Conservation (phyloP, 2,329 filamentous ascomycete species). For the Polytolypa hystricis region DNA sequence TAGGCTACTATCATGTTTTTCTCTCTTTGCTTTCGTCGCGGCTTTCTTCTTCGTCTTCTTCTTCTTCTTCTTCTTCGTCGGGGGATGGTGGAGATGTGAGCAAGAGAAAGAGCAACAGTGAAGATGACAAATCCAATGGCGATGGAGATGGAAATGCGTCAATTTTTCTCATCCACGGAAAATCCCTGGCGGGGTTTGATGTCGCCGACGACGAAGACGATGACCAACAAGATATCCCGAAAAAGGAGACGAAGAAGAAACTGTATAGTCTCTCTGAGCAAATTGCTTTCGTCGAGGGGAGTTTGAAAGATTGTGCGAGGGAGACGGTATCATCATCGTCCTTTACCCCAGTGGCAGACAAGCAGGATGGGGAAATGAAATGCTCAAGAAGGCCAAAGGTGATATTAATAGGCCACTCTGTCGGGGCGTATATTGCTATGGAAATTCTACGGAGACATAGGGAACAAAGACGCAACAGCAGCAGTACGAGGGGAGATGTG, state of each 20-base stretch:
- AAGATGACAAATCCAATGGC: not conserved
- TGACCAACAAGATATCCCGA: not conserved
- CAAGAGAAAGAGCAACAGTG: conserved; percentile 1
- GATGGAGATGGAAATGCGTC: not conserved
- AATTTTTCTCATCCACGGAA: conserved; percentile 21
- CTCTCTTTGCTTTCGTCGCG: conserved; percentile 25
- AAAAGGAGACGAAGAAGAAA: not conserved
- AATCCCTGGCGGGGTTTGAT: conserved; percentile 27
- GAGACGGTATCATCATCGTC: conserved; percentile 6
- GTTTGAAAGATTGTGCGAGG: conserved; percentile 31
- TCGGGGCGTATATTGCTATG: conserved; percentile 60
- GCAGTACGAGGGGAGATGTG: conserved; percentile 4
- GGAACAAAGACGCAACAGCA: conserved; percentile 18
- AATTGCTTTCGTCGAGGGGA: conserved; percentile 37
- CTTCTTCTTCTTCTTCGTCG: not conserved
- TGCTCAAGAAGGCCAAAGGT: conserved; percentile 30
- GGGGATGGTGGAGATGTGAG: not conserved
- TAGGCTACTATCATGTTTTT: conserved; percentile 38
- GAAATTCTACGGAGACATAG: conserved; percentile 53
- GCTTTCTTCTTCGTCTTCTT: conserved; percentile 9
- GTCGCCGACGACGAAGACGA: conserved; percentile 9
- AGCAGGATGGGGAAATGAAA: conserved; percentile 2
- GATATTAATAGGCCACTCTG: conserved; percentile 61
- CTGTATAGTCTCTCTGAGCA: conserved; percentile 38
- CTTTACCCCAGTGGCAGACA: conserved; percentile 1